These are phyloP conservation scores for Chlamydomonas applanata DNA, from an alignment of 139 green algal species.

Conservation along the genomic window DNA sequence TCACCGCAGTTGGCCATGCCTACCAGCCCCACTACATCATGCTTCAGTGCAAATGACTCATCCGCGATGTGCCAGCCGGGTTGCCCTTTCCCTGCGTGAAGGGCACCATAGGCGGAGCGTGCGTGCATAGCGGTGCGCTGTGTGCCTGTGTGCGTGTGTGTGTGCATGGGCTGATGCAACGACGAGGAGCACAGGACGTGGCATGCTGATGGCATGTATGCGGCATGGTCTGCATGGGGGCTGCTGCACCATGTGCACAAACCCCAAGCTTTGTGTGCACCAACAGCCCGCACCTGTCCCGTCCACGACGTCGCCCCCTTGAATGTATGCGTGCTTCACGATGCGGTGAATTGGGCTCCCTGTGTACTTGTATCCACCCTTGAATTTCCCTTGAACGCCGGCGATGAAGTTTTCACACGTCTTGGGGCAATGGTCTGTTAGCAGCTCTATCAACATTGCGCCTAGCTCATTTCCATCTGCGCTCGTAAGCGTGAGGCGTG, in stretches of 20 bases:
- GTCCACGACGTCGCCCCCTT: constrained; percentile 41
- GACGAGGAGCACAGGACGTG: no score
- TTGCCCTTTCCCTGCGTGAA: constrained; percentile 34
- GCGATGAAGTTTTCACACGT: constrained; percentile 29
- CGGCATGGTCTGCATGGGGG: no score
- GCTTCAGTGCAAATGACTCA: constrained; percentile 41
- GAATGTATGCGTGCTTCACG: constrained; percentile 30
- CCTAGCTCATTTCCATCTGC: constrained; percentile 2
- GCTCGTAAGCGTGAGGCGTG: constrained; percentile 6
- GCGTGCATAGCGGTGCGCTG: no score
- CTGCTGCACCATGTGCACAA: no score
- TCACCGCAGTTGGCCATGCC: constrained; percentile 38
- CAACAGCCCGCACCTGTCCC: constrained; percentile 32
- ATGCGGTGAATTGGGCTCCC: constrained; percentile 25
- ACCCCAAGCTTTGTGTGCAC: no score
- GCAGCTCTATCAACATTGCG: constrained; percentile 22
- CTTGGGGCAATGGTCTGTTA: constrained; percentile 8
- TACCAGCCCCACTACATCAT: constrained; percentile 34
- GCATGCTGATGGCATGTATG: no score
- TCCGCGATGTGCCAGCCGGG: constrained; percentile 33
- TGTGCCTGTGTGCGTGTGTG: no score
- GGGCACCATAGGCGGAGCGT: no score
- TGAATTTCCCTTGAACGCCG: constrained; percentile 2
- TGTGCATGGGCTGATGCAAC: no score
- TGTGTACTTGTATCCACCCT: constrained; percentile 9